Evolutionary conservation across 352 stramenopile genomes (phyloP), one percentile per base, ranked within the genome.

Genomic region (Globisporangium echinulatum): DNA sequence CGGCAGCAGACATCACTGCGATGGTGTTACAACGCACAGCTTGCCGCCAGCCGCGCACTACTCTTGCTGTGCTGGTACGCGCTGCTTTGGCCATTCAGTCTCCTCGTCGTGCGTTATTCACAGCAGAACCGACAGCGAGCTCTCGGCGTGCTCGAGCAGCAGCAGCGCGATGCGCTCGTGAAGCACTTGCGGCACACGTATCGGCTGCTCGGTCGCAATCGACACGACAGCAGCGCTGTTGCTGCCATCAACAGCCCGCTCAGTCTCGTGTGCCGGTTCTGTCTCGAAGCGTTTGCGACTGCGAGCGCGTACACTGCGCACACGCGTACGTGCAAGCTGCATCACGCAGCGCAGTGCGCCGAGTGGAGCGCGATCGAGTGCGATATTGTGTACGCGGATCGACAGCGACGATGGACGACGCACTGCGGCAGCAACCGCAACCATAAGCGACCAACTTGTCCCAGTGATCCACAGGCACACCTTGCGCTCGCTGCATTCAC

Each of bases 161-260:
- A 66, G n/a, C 48, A 61, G 54, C 54, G 52, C 14, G 48, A 55
- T 17, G 60, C 37, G 14, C 48, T 61, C 14, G 47, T 55, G 17
- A 61, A 66, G 54, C 14, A 48, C n/a, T 25, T 66, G 49, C 9
- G 54, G 0, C 49, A 44, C 48, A 14, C 37, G 13, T 66, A 46
- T 14, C 60, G 54, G 13, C 25, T 37, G 42, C 6, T 58, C 6
- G 44, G 36, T 13, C 1, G 11, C 15, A 47, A 1, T 10, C 9
- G 1, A 1, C 36, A 15, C 4, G 33, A 37, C 33, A 52, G 36
- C 13, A 44, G 13, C 42, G 36, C 36, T 36, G 51, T 37, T 36
- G 36, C 9, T 6, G 4, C 51, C 7, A 2, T 19, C 4, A 11
- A 52, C 3, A 17, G 15, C n/a, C 25, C 14, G 3, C 60, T 49